Evolutionary conservation across 768 basidiomycete genomes (phyloP).

Genomic region (Crucibulum laeve): DNA sequence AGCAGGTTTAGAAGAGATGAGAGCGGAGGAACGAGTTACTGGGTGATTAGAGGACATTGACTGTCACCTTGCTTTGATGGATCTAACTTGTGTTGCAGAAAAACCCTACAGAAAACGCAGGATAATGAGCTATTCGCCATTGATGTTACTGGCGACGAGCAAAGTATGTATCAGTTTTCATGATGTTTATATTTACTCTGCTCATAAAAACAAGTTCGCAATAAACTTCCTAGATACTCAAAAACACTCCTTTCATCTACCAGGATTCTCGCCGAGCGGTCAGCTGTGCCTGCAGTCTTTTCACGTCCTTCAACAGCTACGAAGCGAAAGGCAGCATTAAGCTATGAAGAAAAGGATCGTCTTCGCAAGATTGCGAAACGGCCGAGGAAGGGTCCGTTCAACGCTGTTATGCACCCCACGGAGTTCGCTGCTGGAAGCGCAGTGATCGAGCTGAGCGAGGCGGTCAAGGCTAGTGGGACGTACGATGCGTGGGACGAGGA

Average conservation of each 20-base stretch:
- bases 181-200: conserved; percentile 2
- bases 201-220: conserved; percentile 44
- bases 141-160: conserved; percentile 76
- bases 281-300: conserved; percentile 80
- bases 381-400: conserved; percentile 68
- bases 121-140: conserved; percentile 77
- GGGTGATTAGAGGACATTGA: conserved; percentile 46
- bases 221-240: conserved; percentile 51
- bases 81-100: conserved; percentile 30
- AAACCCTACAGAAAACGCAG: conserved; percentile 58
- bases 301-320: conserved; percentile 35
- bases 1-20: conserved; percentile 63
- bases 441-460: conserved; percentile 58
- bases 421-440: conserved; percentile 66
- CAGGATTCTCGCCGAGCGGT: conserved; percentile 80
- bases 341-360: conserved; percentile 67
- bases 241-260: conserved; percentile 55
- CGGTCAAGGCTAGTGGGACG: conserved; percentile 61
- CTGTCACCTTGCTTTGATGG: background rate
- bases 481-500: conserved; percentile 59
- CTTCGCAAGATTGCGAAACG: conserved; percentile 75
- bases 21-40: conserved; percentile 76
- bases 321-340: conserved; percentile 46
- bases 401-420: conserved; percentile 62
- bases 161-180: conserved; percentile 37